These are phyloP conservation scores for Eucalyptus fibrosa DNA, from an alignment of 345 rosid genomes.

Conservation along the genomic window DNA sequence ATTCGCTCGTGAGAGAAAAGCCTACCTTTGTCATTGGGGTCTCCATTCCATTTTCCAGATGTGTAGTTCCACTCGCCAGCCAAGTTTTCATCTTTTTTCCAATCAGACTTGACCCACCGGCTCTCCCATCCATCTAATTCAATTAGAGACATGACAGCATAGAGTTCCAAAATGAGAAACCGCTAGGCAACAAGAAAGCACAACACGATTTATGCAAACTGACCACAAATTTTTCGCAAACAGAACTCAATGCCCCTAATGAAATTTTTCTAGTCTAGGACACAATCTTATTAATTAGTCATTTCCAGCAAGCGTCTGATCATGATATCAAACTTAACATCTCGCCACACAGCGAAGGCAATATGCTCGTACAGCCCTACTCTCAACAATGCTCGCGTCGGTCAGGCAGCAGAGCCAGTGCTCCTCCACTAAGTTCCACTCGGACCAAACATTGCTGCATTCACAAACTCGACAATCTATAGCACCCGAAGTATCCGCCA, in stretches of 20 bases:
- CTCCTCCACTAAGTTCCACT: background rate
- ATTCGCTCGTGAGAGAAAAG: background rate
- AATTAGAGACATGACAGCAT: background rate
- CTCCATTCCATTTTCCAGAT: constrained; percentile 90
- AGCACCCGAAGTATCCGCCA: background rate
- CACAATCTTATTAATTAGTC: background rate
- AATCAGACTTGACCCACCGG: constrained; percentile 82
- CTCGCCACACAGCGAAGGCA: background rate
- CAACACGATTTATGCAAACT: background rate
- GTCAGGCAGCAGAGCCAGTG: background rate
- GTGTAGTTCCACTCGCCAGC: constrained; percentile 96
- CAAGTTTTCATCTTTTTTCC: constrained; percentile 80
- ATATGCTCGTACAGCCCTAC: background rate
- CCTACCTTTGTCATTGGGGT: constrained; percentile 77
- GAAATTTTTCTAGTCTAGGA: background rate
- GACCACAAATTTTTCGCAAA: background rate
- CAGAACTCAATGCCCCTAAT: background rate
- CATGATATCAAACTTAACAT: background rate
- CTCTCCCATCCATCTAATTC: constrained; percentile 86
- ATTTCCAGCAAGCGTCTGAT: background rate
- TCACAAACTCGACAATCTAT: background rate
- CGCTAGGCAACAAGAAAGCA: background rate
- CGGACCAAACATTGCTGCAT: background rate
- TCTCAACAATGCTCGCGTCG: background rate
- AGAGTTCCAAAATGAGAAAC: background rate